These are phyloP conservation scores for Diaporthe amygdali DNA, from an alignment of 2,329 filamentous ascomycete genomes.

Conservation along the genomic window DNA sequence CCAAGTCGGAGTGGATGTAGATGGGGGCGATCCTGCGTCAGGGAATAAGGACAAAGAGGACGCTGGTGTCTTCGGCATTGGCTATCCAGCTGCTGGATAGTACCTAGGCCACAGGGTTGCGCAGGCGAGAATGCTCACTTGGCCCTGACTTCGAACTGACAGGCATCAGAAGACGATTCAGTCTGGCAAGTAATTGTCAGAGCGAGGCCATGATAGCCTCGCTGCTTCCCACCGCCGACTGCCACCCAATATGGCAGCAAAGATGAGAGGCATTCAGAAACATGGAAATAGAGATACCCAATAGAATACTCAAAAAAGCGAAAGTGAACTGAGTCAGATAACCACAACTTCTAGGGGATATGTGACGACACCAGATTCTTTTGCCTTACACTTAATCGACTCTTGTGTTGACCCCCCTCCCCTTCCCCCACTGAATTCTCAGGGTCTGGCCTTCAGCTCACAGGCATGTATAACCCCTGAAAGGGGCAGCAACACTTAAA, in stretches of 20 bases:
- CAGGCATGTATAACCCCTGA: slow-evolving; percentile 1
- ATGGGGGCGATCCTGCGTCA: not conserved
- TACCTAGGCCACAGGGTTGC: not conserved
- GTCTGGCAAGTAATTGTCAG: too few species aligned
- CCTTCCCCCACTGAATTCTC: not conserved
- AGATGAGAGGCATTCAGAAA: not conserved
- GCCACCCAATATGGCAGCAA: not conserved
- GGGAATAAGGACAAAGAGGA: not conserved
- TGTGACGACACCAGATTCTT: not conserved
- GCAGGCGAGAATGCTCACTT: not conserved
- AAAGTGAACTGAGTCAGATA: too few species aligned
- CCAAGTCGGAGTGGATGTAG: not conserved
- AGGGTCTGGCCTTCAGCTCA: slow-evolving; percentile 24
- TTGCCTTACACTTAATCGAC: not conserved
- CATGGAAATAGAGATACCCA: slow-evolving; percentile 12
- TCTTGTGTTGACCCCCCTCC: not conserved
- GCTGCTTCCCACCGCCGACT: not conserved
- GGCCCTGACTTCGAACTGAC: not conserved
- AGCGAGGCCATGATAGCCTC: too few species aligned
- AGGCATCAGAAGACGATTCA: not conserved
- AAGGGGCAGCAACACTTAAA: slow-evolving; percentile 3
- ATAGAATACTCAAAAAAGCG: not conserved
- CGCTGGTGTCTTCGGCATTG: not conserved
- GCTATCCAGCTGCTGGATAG: not conserved
- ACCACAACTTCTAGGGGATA: not conserved